A percentile compares a stretch with the other conserved stretches of the same genome.
Evolutionary conservation across 2,329 filamentous ascomycete genomes (phyloP).

Genomic region (Phialocephala subalpina): DNA sequence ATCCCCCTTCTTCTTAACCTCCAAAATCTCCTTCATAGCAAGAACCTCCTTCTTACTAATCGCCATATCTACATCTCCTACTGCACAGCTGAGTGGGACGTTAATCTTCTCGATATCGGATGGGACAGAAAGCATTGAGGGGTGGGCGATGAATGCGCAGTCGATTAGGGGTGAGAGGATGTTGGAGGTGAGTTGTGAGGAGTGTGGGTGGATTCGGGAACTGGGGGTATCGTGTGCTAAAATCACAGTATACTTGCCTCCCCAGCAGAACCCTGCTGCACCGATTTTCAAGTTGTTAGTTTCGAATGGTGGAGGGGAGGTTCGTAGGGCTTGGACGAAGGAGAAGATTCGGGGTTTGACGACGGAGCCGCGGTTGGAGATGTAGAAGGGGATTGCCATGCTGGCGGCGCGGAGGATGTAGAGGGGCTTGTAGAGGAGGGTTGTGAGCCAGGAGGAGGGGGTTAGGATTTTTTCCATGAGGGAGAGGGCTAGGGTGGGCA

Average conservation of each 20-base stretch:
- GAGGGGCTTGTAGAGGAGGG: constrained; percentile 43
- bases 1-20: constrained; percentile 39
- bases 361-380: constrained; percentile 33
- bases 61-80: constrained; percentile 54
- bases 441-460: constrained; percentile 33
- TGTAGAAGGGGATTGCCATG: constrained; percentile 28
- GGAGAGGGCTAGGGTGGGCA: constrained; percentile 23
- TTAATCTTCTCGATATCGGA: constrained; percentile 52
- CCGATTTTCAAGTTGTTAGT: constrained; percentile 53
- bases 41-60: constrained; percentile 42
- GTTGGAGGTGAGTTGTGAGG: constrained; percentile 19
- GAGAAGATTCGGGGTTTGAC: constrained; percentile 46
- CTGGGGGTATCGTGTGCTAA: constrained; percentile 51
- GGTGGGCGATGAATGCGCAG: constrained; percentile 61
- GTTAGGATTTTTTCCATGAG: constrained; percentile 34
- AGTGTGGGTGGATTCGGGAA: constrained; percentile 32
- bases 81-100: constrained; percentile 54
- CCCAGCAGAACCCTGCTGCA: constrained; percentile 70
- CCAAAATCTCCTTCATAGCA: constrained; percentile 41
- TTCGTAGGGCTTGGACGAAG: constrained; percentile 49
- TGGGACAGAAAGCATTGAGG: constrained; percentile 56
- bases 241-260: constrained; percentile 61
- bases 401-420: constrained; percentile 53
- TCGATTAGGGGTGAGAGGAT: constrained; percentile 50
- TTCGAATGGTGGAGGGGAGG: constrained; percentile 36